Base-by-base conservation (phyloP, 345 rosid species). In the Streptanthus diversifolius region DNA sequence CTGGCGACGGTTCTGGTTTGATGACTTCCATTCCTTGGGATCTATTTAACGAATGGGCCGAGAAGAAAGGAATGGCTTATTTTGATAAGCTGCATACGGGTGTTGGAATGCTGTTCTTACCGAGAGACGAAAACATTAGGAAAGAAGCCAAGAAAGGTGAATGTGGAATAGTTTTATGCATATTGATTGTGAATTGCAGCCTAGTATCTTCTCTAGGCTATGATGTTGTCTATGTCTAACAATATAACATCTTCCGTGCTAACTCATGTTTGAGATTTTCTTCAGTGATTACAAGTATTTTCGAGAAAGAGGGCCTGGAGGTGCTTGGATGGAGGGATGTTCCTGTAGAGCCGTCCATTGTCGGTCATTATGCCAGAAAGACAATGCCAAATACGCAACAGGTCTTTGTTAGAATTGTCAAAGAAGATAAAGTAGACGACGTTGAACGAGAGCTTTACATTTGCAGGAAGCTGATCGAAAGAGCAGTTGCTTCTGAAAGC, bases 11-110 rank as follows among this genome's bases (percentile, higher is more conserved):
- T 63, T 78, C 99, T 0, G 99, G 99, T 48, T 27, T 95, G 81
- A 95, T 91, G 99, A 87, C 99, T 73, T 91, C 93, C 33, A 89
- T 95, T 70, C 99, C 99, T 13, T 95, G 99, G 99, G 93, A 90
- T 71, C 80, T 91, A 17, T 88, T 95, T 67, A 75, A 91, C 52
- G 80, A 80, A 19, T 95, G 99, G 99, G 90, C 93, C 32, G 73
- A 73, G 61, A 78, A 79, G 79, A 83, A 88, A 80, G 99, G 99
- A 53, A 81, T 88, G 74, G 75, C 85, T 43, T 75, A 83, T 65
- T 91, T 91, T 47, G 97, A 95, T 80, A 85, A 85, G 83, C 72
- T 71, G 54, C 97, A 85, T 77, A 88, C 97, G 15, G 99, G 93
- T 79, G 97, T 95, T 19, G 99, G 99, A 53, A 91, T 95, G 97